Evolutionary conservation across 768 basidiomycete genomes (phyloP).

Genomic region (Dentipellis sp.): DNA sequence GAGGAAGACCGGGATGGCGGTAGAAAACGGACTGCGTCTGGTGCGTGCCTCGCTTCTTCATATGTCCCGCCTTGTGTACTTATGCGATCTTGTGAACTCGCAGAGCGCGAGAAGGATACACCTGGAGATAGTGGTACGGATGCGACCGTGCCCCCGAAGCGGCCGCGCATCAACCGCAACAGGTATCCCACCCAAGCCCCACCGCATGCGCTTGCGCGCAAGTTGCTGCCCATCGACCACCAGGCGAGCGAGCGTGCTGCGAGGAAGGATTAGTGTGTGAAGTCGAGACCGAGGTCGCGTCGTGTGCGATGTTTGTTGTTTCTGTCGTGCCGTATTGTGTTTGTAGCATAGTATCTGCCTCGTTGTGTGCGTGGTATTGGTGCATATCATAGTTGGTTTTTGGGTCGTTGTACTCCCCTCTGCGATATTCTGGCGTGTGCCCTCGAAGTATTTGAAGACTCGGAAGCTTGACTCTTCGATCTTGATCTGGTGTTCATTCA

Average conservation of each 20-base stretch:
- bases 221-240: slow-evolving; percentile 54
- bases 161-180: slow-evolving; percentile 48
- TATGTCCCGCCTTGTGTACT: background rate
- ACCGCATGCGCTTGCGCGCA: slow-evolving; percentile 43
- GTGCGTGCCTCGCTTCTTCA: slow-evolving; percentile 30
- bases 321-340: too few relatives aligned
- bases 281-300: slow-evolving; percentile 12
- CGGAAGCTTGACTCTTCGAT: too few relatives aligned
- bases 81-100: background rate
- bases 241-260: slow-evolving; percentile 43
- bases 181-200: slow-evolving; percentile 28
- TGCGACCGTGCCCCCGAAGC: slow-evolving; percentile 40
- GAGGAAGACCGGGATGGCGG: slow-evolving; percentile 58
- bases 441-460: too few relatives aligned
- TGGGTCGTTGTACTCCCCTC: too few relatives aligned
- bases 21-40: slow-evolving; percentile 62
- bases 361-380: too few relatives aligned
- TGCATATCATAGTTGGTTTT: too few relatives aligned
- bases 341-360: too few relatives aligned
- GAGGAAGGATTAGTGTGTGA: slow-evolving; percentile 43
- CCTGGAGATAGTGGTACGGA: slow-evolving; percentile 29
- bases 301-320: background rate
- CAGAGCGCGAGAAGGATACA: slow-evolving; percentile 59
- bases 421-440: too few relatives aligned
- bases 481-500: too few relatives aligned